A percentile compares a stretch with the other conserved stretches of the same genome.
These are phyloP conservation scores for Talaromyces wortmannii DNA, from an alignment of 495 filamentous ascomycete genomes.

Conservation along the genomic window DNA sequence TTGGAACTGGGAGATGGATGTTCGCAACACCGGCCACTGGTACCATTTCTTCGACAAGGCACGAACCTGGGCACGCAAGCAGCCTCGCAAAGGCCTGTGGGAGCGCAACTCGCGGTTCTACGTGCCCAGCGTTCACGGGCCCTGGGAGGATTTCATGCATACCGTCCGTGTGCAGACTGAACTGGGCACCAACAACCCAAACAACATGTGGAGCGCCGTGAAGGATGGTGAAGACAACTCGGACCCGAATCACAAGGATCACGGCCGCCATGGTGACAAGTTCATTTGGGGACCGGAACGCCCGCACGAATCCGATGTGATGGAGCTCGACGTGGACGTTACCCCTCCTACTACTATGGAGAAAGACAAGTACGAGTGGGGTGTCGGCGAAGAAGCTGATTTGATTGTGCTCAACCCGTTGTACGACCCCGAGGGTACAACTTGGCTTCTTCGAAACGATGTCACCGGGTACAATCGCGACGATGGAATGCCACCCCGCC, in stretches of 20 bases:
- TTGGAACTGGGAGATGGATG: slow-evolving; percentile 99
- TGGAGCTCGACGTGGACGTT: slow-evolving; percentile 62
- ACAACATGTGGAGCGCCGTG: slow-evolving; percentile 60
- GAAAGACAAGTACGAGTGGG: slow-evolving; percentile 79
- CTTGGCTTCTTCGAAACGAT: slow-evolving; percentile 81
- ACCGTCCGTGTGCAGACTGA: slow-evolving; percentile 89
- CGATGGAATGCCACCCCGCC: slow-evolving; percentile 63
- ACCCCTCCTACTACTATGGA: slow-evolving; percentile 64
- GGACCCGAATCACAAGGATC: slow-evolving; percentile 27
- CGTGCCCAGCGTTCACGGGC: slow-evolving; percentile 78
- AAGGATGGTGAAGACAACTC: slow-evolving; percentile 28
- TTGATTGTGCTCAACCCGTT: slow-evolving; percentile 90
- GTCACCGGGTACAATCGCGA: slow-evolving; percentile 82
- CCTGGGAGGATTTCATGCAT: slow-evolving; percentile 87
- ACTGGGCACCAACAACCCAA: slow-evolving; percentile 64
- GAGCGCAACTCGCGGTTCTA: slow-evolving; percentile 91
- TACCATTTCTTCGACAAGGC: slow-evolving; percentile 81
- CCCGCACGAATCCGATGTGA: slow-evolving; percentile 58
- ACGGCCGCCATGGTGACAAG: slow-evolving; percentile 52
- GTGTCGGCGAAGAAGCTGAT: slow-evolving; percentile 88
- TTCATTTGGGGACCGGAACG: slow-evolving; percentile 81
- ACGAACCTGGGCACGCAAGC: slow-evolving; percentile 65
- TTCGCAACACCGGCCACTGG: slow-evolving; percentile 93
- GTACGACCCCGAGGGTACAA: slow-evolving; percentile 83
- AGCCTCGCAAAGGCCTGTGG: slow-evolving; percentile 89